Conservation (phyloP, 768 basidiomycete genomes). For the Tubosaeta sp. region DNA sequence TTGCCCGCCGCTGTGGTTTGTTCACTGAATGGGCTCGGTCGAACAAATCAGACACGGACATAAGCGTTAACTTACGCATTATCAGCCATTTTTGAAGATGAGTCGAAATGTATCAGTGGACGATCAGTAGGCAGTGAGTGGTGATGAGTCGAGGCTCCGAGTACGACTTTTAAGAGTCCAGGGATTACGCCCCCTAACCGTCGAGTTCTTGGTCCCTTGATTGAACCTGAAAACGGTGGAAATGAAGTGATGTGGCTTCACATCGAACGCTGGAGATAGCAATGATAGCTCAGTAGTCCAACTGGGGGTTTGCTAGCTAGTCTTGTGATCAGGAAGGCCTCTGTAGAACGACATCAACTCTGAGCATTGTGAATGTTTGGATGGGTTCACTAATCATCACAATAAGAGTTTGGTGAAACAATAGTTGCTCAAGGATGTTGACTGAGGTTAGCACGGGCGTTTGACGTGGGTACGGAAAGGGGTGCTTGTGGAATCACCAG, state of each 20-base stretch:
- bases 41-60: neutral
- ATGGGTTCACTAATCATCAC: neutral
- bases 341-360: neutral
- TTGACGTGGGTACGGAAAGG: neutral
- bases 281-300: neutral
- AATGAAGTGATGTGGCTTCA: slow-evolving; percentile 4
- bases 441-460: neutral
- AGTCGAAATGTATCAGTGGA: neutral
- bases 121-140: neutral
- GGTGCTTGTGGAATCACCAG: neutral
- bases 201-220: slow-evolving; percentile 5
- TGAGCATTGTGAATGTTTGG: neutral
- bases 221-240: slow-evolving; percentile 4
- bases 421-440: no score
- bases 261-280: slow-evolving; percentile 16
- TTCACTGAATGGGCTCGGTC: neutral
- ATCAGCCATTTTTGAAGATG: neutral
- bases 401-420: no score
- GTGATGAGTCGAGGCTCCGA: neutral
- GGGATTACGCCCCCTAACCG: neutral
- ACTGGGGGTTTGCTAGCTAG: neutral
- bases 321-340: neutral
- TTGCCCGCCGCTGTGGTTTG: neutral
- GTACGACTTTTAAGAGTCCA: slow-evolving; percentile 13
- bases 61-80: neutral